Conservation (phyloP, 495 filamentous ascomycete genomes). For the Endocarpon pusillum region DNA sequence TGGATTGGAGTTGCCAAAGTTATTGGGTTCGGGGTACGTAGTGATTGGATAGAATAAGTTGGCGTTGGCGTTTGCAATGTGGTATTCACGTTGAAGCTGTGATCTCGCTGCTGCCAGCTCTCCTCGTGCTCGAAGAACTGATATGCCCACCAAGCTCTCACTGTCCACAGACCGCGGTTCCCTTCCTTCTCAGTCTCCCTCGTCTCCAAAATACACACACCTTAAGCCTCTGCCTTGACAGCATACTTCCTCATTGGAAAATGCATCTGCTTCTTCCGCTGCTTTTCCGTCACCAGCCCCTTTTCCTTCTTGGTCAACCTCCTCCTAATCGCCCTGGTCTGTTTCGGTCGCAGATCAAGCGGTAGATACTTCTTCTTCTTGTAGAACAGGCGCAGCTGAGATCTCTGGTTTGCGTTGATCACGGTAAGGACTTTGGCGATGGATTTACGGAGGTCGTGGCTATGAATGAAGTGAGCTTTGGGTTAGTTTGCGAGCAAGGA, state of each 20-base stretch:
- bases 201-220: no score
- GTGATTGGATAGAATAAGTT: no score
- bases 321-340: conserved; percentile 89
- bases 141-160: no score
- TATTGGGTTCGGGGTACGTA: no score
- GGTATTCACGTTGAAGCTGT: no score
- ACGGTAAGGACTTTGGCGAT: conserved; percentile 96
- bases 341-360: conserved; percentile 91
- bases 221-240: conserved; percentile 98
- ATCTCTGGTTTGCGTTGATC: conserved; percentile 97
- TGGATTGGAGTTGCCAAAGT: no score
- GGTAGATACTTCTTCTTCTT: conserved; percentile 98
- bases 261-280: conserved; percentile 83
- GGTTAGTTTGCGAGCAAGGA: not conserved
- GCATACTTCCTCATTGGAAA: conserved; percentile 98
- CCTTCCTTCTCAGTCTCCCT: no score
- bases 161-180: no score
- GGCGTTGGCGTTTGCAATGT: no score
- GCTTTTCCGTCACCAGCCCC: conserved; percentile 63
- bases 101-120: no score
- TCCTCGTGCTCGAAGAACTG: no score
- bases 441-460: conserved; percentile 97
- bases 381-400: conserved; percentile 97
- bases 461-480: conserved; percentile 19
- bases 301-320: conserved; percentile 81